Conservation (phyloP, 2,329 filamentous ascomycete genomes). For the Cladophialophora exuberans region DNA sequence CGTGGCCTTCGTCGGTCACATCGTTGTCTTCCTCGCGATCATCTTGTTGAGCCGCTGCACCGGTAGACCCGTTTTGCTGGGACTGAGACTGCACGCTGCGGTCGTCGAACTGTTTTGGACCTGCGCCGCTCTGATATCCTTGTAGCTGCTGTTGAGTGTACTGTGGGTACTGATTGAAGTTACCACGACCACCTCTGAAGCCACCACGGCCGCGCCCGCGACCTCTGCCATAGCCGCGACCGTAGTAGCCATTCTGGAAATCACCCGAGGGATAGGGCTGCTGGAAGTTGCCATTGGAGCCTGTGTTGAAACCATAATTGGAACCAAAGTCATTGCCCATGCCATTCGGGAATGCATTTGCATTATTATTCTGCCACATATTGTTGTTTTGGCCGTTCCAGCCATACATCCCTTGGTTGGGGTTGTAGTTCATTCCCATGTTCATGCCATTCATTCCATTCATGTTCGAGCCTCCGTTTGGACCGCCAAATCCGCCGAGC, state of each 20-base stretch:
- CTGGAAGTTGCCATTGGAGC: conserved; percentile 78
- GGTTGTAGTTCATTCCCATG: conserved; percentile 68
- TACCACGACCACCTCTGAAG: conserved; percentile 43
- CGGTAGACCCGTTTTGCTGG: conserved; percentile 7
- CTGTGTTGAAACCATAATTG: conserved; percentile 77
- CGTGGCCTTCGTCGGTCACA: conserved; percentile 26
- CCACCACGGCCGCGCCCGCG: conserved; percentile 66
- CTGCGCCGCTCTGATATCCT: conserved; percentile 19
- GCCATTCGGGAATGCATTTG: conserved; percentile 73
- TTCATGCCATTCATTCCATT: conserved; percentile 83
- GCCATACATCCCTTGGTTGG: conserved; percentile 67
- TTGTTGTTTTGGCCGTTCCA: conserved; percentile 75
- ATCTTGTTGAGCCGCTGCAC: conserved; percentile 25
- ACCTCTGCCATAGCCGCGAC: conserved; percentile 69
- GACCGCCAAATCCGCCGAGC: conserved; percentile 51
- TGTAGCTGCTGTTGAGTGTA: conserved; percentile 39
- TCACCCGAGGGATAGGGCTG: conserved; percentile 62
- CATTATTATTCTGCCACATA: conserved; percentile 86
- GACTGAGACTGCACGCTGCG: conserved; percentile 14
- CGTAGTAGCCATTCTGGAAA: conserved; percentile 70
- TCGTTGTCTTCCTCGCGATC: conserved; percentile 17
- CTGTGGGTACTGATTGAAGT: conserved; percentile 40
- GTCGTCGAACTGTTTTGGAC: conserved; percentile 27
- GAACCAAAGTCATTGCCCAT: conserved; percentile 82
- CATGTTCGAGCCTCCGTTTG: conserved; percentile 84